Evolutionary conservation across 2,329 filamentous ascomycete species (phyloP).

Genomic region (Aspergillus cejpii): DNA sequence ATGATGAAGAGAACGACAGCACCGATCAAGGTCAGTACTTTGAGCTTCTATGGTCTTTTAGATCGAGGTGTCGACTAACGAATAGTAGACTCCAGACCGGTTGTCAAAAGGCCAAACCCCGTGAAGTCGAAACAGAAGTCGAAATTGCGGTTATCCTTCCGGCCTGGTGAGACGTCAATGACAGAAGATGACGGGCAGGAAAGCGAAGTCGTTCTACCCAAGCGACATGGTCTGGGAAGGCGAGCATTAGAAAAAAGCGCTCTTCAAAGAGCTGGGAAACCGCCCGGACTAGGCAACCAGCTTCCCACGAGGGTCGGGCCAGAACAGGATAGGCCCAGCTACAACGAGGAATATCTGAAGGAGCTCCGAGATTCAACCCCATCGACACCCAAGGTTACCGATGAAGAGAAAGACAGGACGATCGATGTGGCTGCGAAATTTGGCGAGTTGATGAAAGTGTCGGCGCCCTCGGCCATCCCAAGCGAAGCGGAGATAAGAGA

Average conservation of each 20-base stretch:
- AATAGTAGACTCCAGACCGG: conserved; percentile 41
- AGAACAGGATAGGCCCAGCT: conserved; percentile 66
- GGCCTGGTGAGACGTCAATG: conserved; percentile 51
- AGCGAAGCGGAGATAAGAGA: conserved; percentile 80
- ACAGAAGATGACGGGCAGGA: conserved; percentile 51
- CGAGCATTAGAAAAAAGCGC: conserved; percentile 63
- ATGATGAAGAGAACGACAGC: conserved; percentile 50
- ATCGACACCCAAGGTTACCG: conserved; percentile 58
- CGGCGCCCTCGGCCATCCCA: conserved; percentile 52
- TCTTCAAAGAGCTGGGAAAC: conserved; percentile 48
- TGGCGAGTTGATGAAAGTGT: conserved; percentile 35
- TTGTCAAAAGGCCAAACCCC: conserved; percentile 48
- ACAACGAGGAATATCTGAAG: conserved; percentile 78
- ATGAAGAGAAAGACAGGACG: conserved; percentile 47
- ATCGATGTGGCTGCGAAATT: conserved; percentile 48
- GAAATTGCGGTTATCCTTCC: conserved; percentile 70
- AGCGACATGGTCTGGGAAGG: conserved; percentile 53
- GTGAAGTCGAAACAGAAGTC: conserved; percentile 62
- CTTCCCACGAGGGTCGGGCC: conserved; percentile 54
- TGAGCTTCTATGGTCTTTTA: not conserved
- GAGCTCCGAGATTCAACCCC: conserved; percentile 82
- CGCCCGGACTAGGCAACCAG: conserved; percentile 44
- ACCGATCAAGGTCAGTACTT: conserved; percentile 40
- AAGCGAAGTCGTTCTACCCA: conserved; percentile 53
- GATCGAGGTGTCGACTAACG: conserved; percentile 12